Base-by-base conservation (phyloP, 139 green algal genomes). In the Pseudopediastrum boryanum region DNA sequence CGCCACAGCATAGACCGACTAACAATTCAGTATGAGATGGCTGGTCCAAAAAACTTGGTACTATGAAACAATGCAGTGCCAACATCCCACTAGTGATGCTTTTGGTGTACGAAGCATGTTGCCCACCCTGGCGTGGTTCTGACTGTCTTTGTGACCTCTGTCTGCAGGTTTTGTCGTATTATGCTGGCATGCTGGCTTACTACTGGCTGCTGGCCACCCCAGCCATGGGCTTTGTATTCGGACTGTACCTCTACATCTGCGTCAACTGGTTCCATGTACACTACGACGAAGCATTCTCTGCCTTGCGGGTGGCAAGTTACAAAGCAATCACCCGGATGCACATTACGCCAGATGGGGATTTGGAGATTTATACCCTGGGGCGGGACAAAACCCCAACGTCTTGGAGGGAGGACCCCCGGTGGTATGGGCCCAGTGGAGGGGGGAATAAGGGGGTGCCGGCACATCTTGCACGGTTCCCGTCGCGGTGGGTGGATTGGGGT, bases 181-280 rank as follows among this genome's bases (percentile, higher is more conserved):
- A 98, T 71, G 41, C 51, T 8, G 93, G 90, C 65, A 91, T 95
- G 88, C 85, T 98, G 27, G 82, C 85, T 4, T 98, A 98, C 81
- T 98, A 94, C 81, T 98, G 94, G 94, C 81, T 98, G 61, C 85
- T 98, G 27, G 93, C 93, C 59, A 96, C 91, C 2, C 94, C 94
- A 25, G 87, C 88, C 33, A 87, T 97, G 19, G 92, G 85, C 59
- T 86, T 92, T 69, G 70, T 97, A 3, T 97, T 97, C 73, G 93
- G 93, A n/a, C 73, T 82, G 46, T 97, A 97, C 77, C 86, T 97
- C 6, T 97, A 95, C 82, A 31, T 96, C 3, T 82, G 66, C 31
- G 90, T 94, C 61, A 91, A 90, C 80, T 92, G 75, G 79, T 93
- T 91, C 54, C 86, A 93, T 58, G 83, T 94, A 29, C 93, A 97